Conservation (phyloP, 1,284 basidiomycete genomes). For the Cryptococcus deneoformans region DNA sequence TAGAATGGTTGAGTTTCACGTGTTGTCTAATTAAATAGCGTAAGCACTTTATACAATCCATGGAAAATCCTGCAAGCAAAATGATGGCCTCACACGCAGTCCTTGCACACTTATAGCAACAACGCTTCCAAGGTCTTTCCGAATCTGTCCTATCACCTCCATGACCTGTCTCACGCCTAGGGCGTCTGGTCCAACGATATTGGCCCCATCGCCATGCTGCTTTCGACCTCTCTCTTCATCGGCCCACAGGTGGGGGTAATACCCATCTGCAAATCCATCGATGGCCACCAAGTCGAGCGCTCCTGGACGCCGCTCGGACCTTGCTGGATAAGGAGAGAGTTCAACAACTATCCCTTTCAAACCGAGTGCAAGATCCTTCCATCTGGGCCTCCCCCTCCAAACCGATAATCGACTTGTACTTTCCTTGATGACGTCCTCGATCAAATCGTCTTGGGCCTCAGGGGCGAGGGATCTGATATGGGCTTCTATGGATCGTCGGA, state of each 20-base stretch:
- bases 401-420: conserved; percentile 22
- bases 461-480: conserved; percentile 22
- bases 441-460: neutral
- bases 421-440: conserved; percentile 16
- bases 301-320: neutral
- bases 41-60: neutral
- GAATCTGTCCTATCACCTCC: conserved; percentile 29
- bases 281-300: conserved; percentile 30
- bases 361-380: conserved; percentile 20
- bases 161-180: conserved; percentile 38
- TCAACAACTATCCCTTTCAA: conserved; percentile 15
- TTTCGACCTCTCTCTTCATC: conserved; percentile 24
- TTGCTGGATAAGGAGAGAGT: neutral
- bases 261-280: conserved; percentile 44
- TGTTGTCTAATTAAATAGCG: neutral
- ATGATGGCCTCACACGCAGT: conserved; percentile 33
- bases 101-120: conserved; percentile 40
- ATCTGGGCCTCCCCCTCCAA: conserved; percentile 21
- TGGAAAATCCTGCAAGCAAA: neutral
- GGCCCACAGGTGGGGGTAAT: conserved; percentile 39
- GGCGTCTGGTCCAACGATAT: conserved; percentile 20
- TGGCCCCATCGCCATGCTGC: neutral
- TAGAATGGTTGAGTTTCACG: conserved; percentile 22
- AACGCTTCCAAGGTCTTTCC: conserved; percentile 37
- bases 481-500: conserved; percentile 22